phyloP scores from a whole-genome alignment of 371 early-diverging fungal genomes.

The Chytridium lagenaria region DNA sequence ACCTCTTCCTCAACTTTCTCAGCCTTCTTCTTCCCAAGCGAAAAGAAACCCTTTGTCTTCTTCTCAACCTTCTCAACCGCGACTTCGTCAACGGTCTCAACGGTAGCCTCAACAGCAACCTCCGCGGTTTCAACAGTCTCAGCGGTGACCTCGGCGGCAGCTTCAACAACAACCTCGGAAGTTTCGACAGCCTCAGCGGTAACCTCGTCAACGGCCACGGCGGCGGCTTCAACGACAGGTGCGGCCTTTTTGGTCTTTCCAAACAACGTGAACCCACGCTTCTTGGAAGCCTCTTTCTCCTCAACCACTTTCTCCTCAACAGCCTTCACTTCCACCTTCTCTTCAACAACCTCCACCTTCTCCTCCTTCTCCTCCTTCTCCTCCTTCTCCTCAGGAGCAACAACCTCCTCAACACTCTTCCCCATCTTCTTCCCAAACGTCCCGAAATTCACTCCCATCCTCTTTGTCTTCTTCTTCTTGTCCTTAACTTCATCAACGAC shows the following conservation, averaged over 20 bases:
- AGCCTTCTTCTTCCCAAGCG: background rate
- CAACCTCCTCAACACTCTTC: background rate
- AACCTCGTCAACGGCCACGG: background rate
- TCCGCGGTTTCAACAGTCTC: background rate
- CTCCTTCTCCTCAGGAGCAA: background rate
- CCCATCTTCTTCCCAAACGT: background rate
- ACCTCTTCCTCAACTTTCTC: background rate
- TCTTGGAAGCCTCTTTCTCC: background rate
- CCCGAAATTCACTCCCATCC: too few species aligned
- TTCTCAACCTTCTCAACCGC: constrained; percentile 14
- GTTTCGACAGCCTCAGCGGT: background rate
- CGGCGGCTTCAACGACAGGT: background rate
- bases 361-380: background rate
- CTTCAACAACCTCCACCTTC: too few species aligned
- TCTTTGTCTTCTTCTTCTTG: background rate
- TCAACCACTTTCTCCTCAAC: too few species aligned
- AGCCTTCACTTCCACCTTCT: too few species aligned
- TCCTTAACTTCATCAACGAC: background rate
- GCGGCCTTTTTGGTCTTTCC: background rate
- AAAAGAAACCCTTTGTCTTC: background rate
- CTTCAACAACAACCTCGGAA: background rate
- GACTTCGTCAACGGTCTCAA: background rate
- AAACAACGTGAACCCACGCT: background rate
- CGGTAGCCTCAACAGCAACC: background rate
- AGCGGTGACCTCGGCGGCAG: background rate